Evolutionary conservation across 139 green algal genomes (phyloP).

Genomic region (Chlorella sp.): DNA sequence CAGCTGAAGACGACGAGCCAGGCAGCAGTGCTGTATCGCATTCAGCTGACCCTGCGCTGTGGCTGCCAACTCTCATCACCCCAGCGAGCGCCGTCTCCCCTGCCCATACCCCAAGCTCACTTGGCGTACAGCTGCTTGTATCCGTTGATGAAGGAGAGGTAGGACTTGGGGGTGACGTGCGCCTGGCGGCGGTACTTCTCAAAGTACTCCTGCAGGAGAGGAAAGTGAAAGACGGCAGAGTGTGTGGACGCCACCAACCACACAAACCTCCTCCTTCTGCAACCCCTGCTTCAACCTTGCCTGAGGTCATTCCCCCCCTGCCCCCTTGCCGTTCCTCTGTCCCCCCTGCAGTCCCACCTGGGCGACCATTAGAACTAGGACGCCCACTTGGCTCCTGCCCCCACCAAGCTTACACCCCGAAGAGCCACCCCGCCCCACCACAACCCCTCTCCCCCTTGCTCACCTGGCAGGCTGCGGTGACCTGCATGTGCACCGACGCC

Average conservation of each 20-base stretch:
- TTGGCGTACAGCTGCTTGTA: slow-evolving; percentile 90
- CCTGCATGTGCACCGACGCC: slow-evolving; percentile 85
- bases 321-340: not conserved
- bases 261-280: not conserved
- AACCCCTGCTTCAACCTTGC: not conserved
- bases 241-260: too few species aligned
- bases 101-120: not conserved
- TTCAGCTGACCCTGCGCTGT: too few species aligned
- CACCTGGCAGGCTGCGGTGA: slow-evolving; percentile 80
- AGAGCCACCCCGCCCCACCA: not conserved
- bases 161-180: slow-evolving; percentile 96
- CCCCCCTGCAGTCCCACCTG: not conserved
- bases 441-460: not conserved
- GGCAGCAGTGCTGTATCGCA: not conserved
- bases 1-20: not conserved
- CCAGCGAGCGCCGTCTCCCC: too few species aligned
- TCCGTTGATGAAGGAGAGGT: slow-evolving; percentile 90
- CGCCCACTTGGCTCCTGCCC: not conserved
- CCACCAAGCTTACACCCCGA: not conserved
- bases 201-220: slow-evolving; percentile 79
- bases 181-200: slow-evolving; percentile 89
- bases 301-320: not conserved
- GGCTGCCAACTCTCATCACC: too few species aligned
- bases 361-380: too few species aligned
- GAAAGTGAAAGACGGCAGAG: not conserved